A percentile compares a stretch with the other conserved stretches of the same genome.
phyloP scores from a whole-genome alignment of 2,329 filamentous ascomycete genomes.

The Lojkania enalia region DNA sequence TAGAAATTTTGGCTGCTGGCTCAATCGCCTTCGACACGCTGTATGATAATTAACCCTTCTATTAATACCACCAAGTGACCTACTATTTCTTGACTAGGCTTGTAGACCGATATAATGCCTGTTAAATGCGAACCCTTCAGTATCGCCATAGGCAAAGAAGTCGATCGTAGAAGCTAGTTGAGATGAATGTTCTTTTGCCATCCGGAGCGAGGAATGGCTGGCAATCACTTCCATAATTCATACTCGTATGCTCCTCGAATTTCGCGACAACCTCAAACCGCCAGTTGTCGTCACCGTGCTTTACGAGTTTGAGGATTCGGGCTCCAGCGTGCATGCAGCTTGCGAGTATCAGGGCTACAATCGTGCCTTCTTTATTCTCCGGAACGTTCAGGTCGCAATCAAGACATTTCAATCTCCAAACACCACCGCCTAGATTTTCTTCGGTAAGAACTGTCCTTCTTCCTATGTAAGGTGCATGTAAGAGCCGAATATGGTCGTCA shows the following conservation, averaged over 20 bases:
- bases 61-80: neutral
- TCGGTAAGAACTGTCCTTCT: conserved; percentile 63
- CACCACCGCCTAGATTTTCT: conserved; percentile 72
- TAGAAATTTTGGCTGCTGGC: no score
- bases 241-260: conserved; percentile 87
- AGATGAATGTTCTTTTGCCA: conserved; percentile 56
- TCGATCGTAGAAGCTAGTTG: conserved; percentile 78
- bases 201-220: conserved; percentile 46
- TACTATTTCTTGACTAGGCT: neutral
- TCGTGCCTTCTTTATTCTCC: neutral
- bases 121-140: conserved; percentile 8
- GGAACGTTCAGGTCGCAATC: conserved; percentile 19
- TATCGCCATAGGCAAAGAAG: conserved; percentile 67
- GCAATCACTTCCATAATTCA: conserved; percentile 89
- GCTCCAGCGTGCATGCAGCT: conserved; percentile 94
- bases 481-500: conserved; percentile 78
- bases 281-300: conserved; percentile 51
- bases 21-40: no score
- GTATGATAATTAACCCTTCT: no score
- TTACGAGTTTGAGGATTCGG: conserved; percentile 60
- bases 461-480: conserved; percentile 48
- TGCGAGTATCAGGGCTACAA: conserved; percentile 55
- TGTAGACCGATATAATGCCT: neutral
- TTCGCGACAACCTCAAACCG: conserved; percentile 66
- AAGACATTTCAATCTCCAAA: conserved; percentile 80